Base-by-base conservation (phyloP, 1,284 basidiomycete species). In the Sparassis latifolia region DNA sequence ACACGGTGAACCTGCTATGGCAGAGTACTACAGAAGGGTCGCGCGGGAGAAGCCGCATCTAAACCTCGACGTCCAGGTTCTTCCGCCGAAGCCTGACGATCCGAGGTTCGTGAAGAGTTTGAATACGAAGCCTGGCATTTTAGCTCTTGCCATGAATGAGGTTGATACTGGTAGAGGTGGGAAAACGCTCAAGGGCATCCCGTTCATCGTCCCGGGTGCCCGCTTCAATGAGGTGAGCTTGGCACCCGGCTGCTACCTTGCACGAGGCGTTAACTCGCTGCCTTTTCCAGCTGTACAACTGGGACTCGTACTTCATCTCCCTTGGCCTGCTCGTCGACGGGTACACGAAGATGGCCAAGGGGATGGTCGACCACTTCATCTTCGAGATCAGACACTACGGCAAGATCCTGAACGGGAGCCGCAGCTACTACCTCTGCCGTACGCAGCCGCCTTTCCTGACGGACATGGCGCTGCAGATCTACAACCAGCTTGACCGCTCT, bases 361-460 rank as follows among this genome's bases (percentile, higher is more conserved):
- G 92, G 59, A 95, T 97, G 80, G 93, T 98, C 44, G 96, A 98
- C 55, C 96, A 99, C 69, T 99, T 97, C 72, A 89, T 97, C 64
- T 99, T 99, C 66, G 92, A 99, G 76, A 97, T 99, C 76, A 92
- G 86, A 70, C 91, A 97, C 72, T 97, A 97, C 67, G 89, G 89
- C 74, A 97, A 96, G 71, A 87, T 87, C 60, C 66, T 88, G 51
- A 86, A 88, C 61, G 86, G 86, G 53, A 86, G 81, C 63, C 82
- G 86, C 52, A 86, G 82, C 57, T 86, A 95, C 81, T 99, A 99
- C 69, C 82, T 99, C 52, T 92, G 89, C 69, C 89, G 96, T 50
- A 88, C 94, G 10, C 96, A 99, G 67, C 96, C 96, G 33, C 96
- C 96, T 0, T 99, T 99, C 86, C 78, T 99, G 45, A 99, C 96